Percentiles rank a stretch among this genome's conserved stretches.
These are phyloP conservation scores for Castanea sativa DNA, from an alignment of 306 rosid species.

Conservation along the genomic window DNA sequence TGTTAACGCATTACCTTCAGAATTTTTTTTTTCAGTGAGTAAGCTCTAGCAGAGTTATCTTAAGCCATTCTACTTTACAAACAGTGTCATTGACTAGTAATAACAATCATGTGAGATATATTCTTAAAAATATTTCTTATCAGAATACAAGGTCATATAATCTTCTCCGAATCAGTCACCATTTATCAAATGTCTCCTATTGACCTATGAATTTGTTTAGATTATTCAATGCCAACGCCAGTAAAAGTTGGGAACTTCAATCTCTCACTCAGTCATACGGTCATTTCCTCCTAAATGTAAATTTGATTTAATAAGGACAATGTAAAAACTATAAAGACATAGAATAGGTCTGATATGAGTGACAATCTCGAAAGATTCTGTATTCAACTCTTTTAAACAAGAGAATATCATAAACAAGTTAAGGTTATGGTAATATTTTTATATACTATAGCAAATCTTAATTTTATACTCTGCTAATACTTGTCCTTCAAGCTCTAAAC, in stretches of 20 bases:
- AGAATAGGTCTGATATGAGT: not conserved
- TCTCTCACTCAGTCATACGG: not conserved
- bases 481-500: not conserved
- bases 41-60: not conserved
- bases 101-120: not conserved
- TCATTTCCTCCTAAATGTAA: not conserved
- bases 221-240: not conserved
- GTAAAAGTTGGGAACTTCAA: not conserved
- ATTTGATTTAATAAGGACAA: not conserved
- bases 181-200: not conserved
- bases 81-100: not conserved
- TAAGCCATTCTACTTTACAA: not conserved
- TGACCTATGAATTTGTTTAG: not conserved
- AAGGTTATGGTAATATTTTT: not conserved
- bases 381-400: not conserved
- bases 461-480: not conserved
- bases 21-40: not conserved
- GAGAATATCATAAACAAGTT: not conserved
- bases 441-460: not conserved
- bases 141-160: not conserved
- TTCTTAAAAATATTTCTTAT: not conserved
- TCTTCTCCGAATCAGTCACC: not conserved
- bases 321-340: not conserved
- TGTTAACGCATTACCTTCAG: conserved; percentile 5
- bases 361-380: not conserved